Base-by-base conservation (phyloP, 2,329 filamentous ascomycete species). In the Botrytis deweyae region DNA sequence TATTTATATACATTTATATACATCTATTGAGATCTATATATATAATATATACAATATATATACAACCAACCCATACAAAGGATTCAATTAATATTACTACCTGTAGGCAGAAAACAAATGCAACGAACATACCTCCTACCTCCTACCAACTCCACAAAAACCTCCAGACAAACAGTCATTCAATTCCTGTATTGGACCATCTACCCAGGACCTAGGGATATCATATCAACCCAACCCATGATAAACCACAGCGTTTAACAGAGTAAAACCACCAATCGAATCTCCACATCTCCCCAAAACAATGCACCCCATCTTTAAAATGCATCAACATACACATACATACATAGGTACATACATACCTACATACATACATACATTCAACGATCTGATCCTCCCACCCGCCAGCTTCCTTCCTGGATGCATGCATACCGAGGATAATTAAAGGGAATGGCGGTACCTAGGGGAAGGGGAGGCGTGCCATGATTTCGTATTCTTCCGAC, bases 241-340 rank as follows among this genome's bases (percentile, higher is more conserved):
- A 66, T n/a, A 20, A 66, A 66, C 44, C 4, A n/a, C 64, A 52
- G 64, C 64, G 44, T 66, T 52, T 66, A 64, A 29, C n/a, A 12
- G 16, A 29, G 20, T 20, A 20, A 38, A n/a, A 25, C 14, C 46
- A 52, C 64, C 64, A 66, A 52, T 66, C 33, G 22, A 38, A 49
- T 38, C 44, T 40, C 20, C 10, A 40, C 2, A n/a, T 40, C 33
- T 49, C n/a, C 8, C 49, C 25, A 14, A 20, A 59, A 6, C 12
- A 25, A 4, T 33, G 33, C 64, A 67, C 64, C 64, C 64, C 64
- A 67, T 67, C 64, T 67, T 67, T 52, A 29, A 67, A 67, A 38
- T 52, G 25, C 42, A 63, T 29, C 59, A 61, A 61, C 33, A 40
- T 52, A 22, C 46, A 9, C n/a, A 44, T 29, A 25, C 40, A 44